Conservation (phyloP, 306 rosid species). For the Begonia fuchsioides region DNA sequence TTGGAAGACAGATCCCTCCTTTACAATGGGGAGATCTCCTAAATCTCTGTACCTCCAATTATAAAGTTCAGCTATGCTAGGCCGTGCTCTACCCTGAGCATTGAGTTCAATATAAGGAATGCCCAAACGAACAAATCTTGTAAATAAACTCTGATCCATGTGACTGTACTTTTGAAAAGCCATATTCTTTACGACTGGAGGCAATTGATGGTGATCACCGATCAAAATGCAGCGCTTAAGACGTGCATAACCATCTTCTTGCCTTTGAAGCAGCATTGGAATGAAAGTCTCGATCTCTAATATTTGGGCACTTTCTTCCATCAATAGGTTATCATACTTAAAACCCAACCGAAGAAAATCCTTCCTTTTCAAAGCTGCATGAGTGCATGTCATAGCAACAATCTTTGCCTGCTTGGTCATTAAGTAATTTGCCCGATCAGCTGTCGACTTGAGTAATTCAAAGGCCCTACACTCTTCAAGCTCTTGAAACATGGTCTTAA, state of each 20-base stretch:
- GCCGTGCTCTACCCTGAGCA: conserved; percentile 99
- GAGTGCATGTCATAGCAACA: conserved; percentile 99
- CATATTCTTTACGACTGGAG: conserved; percentile 98
- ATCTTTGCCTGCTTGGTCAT: conserved; percentile 99
- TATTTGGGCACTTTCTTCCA: conserved; percentile 99
- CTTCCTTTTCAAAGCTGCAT: conserved; percentile 94
- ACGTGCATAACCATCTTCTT: conserved; percentile 96
- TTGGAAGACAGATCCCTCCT: conserved; percentile 40
- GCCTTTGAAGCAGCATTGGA: conserved; percentile 98
- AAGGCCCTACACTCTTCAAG: conserved; percentile 98
- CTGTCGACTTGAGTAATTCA: conserved; percentile 89
- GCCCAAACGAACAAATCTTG: conserved; percentile 93
- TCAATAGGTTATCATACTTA: conserved; percentile 95
- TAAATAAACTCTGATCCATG: conserved; percentile 95
- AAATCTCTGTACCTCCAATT: conserved; percentile 95
- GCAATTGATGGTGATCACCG: conserved; percentile 98
- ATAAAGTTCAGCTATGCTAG: conserved; percentile 81
- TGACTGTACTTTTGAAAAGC: conserved; percentile 98
- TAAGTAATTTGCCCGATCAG: conserved; percentile 92
- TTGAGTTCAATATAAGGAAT: conserved; percentile 96
- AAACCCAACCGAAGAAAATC: conserved; percentile 92
- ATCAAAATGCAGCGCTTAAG: conserved; percentile 93
- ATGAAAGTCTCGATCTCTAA: conserved; percentile 96
- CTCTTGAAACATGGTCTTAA: conserved; percentile 89
- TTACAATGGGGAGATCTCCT: conserved; percentile 84